A percentile compares a stretch with the other conserved stretches of the same genome.
These are phyloP conservation scores for Aspergillus piperis DNA, from an alignment of 2,329 filamentous ascomycete genomes.

Conservation along the genomic window DNA sequence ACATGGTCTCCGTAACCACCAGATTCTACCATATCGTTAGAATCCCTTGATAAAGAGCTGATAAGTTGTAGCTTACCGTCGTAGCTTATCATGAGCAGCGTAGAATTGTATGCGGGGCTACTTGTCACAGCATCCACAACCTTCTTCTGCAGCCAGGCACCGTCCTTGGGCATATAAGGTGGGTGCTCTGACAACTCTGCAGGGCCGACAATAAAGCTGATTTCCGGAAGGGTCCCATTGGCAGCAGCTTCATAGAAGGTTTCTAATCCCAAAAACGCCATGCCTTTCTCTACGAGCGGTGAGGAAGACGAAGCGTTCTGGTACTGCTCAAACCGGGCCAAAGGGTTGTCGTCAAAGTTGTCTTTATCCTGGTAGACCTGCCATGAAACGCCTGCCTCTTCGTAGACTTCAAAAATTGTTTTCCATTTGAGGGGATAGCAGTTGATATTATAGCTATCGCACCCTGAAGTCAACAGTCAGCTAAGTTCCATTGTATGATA, in stretches of 20 bases:
- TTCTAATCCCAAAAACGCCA: constrained; percentile 51
- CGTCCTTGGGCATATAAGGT: constrained; percentile 55
- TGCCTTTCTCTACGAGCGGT: constrained; percentile 48
- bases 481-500: neutral
- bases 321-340: constrained; percentile 57
- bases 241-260: constrained; percentile 54
- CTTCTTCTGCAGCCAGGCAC: constrained; percentile 57
- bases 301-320: constrained; percentile 48
- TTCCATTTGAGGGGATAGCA: constrained; percentile 59
- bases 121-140: constrained; percentile 54
- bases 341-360: constrained; percentile 58
- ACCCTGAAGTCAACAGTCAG: constrained; percentile 33
- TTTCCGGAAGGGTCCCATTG: constrained; percentile 53
- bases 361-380: constrained; percentile 53
- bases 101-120: constrained; percentile 53
- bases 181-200: constrained; percentile 57
- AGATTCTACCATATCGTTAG: constrained; percentile 41
- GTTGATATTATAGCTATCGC: constrained; percentile 48
- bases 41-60: neutral
- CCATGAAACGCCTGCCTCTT: constrained; percentile 54
- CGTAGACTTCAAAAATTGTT: constrained; percentile 52
- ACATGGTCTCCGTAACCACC: constrained; percentile 60
- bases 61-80: constrained; percentile 39
- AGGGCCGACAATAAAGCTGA: constrained; percentile 55
- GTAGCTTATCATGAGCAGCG: constrained; percentile 54